Evolutionary conservation across 495 filamentous ascomycete species (phyloP).

Genomic region (Penicillium cinerascens): DNA sequence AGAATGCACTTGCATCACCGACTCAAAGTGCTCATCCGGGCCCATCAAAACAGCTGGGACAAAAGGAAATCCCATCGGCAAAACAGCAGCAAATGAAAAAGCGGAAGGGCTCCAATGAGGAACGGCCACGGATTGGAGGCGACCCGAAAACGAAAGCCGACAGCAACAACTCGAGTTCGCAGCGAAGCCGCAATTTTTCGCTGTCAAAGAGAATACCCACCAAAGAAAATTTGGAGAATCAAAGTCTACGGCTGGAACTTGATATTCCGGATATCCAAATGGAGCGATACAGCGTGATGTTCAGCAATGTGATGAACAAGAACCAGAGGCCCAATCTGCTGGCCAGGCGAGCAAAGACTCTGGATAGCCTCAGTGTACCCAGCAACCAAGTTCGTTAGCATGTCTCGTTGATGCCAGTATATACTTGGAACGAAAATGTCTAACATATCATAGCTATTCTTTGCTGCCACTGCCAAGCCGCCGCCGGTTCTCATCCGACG

Average conservation of each 20-base stretch:
- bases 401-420: too few relatives aligned
- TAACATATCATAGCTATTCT: constrained; percentile 14
- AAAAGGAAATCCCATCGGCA: not conserved
- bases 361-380: constrained; percentile 57
- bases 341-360: constrained; percentile 63
- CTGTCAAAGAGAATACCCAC: constrained; percentile 14
- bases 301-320: constrained; percentile 65
- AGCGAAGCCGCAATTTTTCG: constrained; percentile 16
- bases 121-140: constrained; percentile 30
- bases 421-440: not conserved
- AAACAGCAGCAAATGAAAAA: not conserved
- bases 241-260: constrained; percentile 55
- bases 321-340: constrained; percentile 47
- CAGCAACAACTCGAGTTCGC: not conserved
- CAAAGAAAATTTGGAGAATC: constrained; percentile 5
- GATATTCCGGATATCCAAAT: constrained; percentile 77
- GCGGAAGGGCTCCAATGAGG: constrained; percentile 20
- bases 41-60: not conserved
- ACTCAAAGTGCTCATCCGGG: not conserved
- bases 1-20: constrained; percentile 28
- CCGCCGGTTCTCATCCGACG: constrained; percentile 39
- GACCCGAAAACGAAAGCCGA: constrained; percentile 5
- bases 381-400: constrained; percentile 31
- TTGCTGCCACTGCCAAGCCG: constrained; percentile 15
- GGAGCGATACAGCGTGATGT: constrained; percentile 95